Conservation (phyloP, 108 stramenopile species). For the Cyclotella baltica region DNA sequence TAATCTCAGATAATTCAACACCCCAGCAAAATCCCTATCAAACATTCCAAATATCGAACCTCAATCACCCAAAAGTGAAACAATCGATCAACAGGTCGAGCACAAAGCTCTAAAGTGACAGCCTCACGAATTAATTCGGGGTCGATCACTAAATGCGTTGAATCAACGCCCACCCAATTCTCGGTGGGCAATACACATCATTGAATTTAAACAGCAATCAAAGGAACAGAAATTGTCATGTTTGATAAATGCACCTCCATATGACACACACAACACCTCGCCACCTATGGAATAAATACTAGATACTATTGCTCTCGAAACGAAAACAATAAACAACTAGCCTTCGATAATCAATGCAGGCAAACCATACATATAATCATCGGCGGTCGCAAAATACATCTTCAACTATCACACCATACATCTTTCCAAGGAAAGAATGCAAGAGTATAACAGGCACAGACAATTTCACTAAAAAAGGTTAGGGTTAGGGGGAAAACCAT, state of each 20-base stretch:
- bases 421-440: not conserved
- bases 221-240: not conserved
- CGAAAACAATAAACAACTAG: not conserved
- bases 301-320: not conserved
- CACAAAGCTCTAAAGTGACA: conserved; percentile 53
- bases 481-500: conserved; percentile 46
- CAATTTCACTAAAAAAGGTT: conserved; percentile 1
- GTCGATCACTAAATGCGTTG: conserved; percentile 7
- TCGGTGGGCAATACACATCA: conserved; percentile 10
- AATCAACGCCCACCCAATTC: conserved; percentile 26
- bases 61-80: conserved; percentile 4
- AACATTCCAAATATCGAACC: not conserved
- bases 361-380: not conserved
- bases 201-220: conserved; percentile 25
- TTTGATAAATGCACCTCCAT: conserved; percentile 27
- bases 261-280: conserved; percentile 3
- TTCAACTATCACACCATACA: not conserved
- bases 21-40: conserved; percentile 1
- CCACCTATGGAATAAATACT: conserved; percentile 20
- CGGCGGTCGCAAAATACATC: not conserved
- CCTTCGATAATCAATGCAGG: not conserved
- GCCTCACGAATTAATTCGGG: conserved; percentile 18
- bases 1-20: not conserved
- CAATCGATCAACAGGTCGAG: conserved; percentile 20
- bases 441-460: conserved; percentile 25